Base-by-base conservation (phyloP, 768 basidiomycete genomes). In the Tremella fuciformis region DNA sequence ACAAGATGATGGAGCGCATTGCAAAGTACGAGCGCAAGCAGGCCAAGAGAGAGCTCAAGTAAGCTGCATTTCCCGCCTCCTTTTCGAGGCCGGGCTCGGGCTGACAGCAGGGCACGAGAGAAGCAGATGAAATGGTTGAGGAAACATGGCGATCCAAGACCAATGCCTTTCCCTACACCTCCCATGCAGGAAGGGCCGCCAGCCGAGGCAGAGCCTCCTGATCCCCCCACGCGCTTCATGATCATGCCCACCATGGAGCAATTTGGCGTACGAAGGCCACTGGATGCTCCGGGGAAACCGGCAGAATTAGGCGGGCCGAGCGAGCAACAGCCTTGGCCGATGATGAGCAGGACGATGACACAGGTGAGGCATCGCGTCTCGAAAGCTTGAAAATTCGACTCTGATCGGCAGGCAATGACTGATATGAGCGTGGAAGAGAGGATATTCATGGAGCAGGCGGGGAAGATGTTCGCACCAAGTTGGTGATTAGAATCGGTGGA, bases 311-410 rank as follows among this genome's bases (percentile, higher is more conserved):
- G 63, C 4, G 62, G 60, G 25, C 50, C 57, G 34, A 49, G 29
- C n/a, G 66, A 63, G 13, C 52, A 59, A 22, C 49, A 44, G 16
- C 42, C 59, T 22, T 73, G 71, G 71, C 71, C 71, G 8, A 73
- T 67, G 67, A 73, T 73, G 71, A 73, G 71, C 53, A 39, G 71
- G 58, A 70, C 71, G 11, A 66, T 73, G 69, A 66, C 71, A 1
- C 64, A 70, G 54, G 71, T 73, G 53, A 62, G 69, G 62, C 16
- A n/a, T 9, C n/a, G 26, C 34, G 4, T 13, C n/a, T 34, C 4
- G 4, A 34, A 4, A 4, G 6, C 3, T 37, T 26, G 47, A 24
- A 18, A 21, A 59, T 49, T 3, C 40, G 7, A 25, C 7, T 21
- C 48, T n/a, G 6, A 46, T 18, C 6, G 42, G 16, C 29, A 51